Percentiles rank a stretch among this genome's conserved stretches.
phyloP scores from a whole-genome alignment of 139 green algal genomes.

The Parachlorella kessleri region DNA sequence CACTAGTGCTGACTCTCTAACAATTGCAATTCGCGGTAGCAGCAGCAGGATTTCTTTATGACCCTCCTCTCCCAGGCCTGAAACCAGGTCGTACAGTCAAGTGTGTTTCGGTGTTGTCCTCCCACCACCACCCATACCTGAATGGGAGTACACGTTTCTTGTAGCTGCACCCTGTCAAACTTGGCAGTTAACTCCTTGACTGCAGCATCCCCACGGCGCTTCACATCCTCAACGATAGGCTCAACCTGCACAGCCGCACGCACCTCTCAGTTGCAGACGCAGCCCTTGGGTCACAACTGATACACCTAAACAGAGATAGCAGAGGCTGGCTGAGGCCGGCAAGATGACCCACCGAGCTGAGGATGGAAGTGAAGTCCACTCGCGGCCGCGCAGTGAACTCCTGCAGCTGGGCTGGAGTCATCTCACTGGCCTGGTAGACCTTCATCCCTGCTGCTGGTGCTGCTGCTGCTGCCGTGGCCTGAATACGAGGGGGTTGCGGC shows the following conservation, averaged over 20 bases:
- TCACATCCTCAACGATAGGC: slow-evolving; percentile 92
- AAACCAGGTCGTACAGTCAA: no score
- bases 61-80: no score
- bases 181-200: slow-evolving; percentile 90
- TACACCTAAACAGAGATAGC: no score
- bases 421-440: slow-evolving; percentile 25
- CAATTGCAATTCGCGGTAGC: no score
- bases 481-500: no score
- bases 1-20: no score
- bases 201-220: slow-evolving; percentile 81
- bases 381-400: slow-evolving; percentile 71
- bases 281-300: no score
- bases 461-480: no score
- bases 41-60: no score
- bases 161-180: slow-evolving; percentile 88
- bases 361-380: slow-evolving; percentile 92
- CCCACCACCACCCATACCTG: slow-evolving; percentile 61
- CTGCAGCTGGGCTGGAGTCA: slow-evolving; percentile 46
- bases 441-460: slow-evolving; percentile 32
- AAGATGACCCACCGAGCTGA: slow-evolving; percentile 67
- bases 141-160: slow-evolving; percentile 71
- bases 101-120: no score
- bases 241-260: slow-evolving; percentile 80
- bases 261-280: no score
- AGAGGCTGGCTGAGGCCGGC: no score